phyloP scores from a whole-genome alignment of 805 yeast species.

The Spathaspora girioi region DNA sequence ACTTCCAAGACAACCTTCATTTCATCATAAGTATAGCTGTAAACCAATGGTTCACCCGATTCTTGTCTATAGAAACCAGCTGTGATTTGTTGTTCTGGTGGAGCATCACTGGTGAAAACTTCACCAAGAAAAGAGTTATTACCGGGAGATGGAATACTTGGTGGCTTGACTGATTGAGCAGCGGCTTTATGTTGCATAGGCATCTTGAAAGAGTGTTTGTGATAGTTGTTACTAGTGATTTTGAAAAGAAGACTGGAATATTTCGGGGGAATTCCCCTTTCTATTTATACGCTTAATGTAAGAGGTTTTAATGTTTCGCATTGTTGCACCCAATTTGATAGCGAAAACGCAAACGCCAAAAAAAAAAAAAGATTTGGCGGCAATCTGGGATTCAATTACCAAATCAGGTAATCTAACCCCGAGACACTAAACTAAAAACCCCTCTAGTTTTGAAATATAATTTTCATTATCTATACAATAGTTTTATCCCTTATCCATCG shows the following conservation, averaged over 20 bases:
- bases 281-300: background rate
- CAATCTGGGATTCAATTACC: background rate
- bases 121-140: conserved; percentile 71
- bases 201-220: background rate
- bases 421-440: too few species aligned
- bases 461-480: background rate
- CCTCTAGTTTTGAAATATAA: background rate
- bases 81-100: conserved; percentile 55
- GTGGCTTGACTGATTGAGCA: conserved; percentile 53
- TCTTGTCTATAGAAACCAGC: conserved; percentile 72
- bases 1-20: conserved; percentile 68
- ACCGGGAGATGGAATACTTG: conserved; percentile 60
- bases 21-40: conserved; percentile 61
- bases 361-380: background rate
- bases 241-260: background rate
- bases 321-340: background rate
- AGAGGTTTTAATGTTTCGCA: background rate
- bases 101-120: conserved; percentile 57
- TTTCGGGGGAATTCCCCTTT: background rate
- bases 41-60: conserved; percentile 65
- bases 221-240: too few species aligned
- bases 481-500: conserved; percentile 7
- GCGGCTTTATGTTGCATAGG: conserved; percentile 51
- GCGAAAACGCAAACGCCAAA: background rate
- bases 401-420: background rate